phyloP scores from a whole-genome alignment of 768 basidiomycete species.

The Pholiota molesta region DNA sequence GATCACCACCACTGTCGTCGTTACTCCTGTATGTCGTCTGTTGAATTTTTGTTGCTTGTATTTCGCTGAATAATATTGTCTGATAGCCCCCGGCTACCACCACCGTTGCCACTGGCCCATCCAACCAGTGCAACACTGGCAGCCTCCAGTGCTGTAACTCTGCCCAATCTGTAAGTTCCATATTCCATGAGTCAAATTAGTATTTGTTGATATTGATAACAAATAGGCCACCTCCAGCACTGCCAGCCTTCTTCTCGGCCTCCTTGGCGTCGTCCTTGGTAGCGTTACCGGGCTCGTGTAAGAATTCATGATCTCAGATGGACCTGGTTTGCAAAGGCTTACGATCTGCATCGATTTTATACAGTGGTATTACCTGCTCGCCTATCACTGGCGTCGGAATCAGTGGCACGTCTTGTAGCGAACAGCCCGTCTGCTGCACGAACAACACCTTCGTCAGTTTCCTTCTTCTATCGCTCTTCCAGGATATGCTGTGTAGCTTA shows the following conservation, averaged over 20 bases:
- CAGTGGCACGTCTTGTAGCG: slow-evolving; percentile 24
- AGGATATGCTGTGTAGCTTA: slow-evolving; percentile 1
- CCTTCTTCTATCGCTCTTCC: too few species aligned
- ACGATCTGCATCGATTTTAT: neutral
- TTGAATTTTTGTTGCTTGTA: neutral
- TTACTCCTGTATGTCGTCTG: slow-evolving; percentile 1
- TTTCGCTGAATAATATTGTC: neutral
- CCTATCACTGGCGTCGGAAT: slow-evolving; percentile 29
- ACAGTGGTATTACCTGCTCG: slow-evolving; percentile 23
- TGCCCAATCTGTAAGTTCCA: slow-evolving; percentile 18
- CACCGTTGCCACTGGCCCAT: slow-evolving; percentile 11
- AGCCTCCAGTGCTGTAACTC: slow-evolving; percentile 30
- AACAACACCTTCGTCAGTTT: slow-evolving; percentile 28
- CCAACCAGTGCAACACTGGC: slow-evolving; percentile 28
- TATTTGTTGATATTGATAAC: neutral
- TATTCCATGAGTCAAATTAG: slow-evolving; percentile 5
- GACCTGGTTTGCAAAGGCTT: too few species aligned
- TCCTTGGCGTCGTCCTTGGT: slow-evolving; percentile 25
- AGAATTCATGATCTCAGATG: neutral
- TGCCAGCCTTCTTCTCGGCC: slow-evolving; percentile 21
- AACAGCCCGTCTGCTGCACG: slow-evolving; percentile 33
- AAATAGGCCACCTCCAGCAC: slow-evolving; percentile 3
- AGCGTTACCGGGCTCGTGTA: slow-evolving; percentile 6
- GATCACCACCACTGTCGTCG: slow-evolving; percentile 6
- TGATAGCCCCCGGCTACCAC: slow-evolving; percentile 4